phyloP scores from a whole-genome alignment of 306 rosid genomes.

The Lupinus albus region DNA sequence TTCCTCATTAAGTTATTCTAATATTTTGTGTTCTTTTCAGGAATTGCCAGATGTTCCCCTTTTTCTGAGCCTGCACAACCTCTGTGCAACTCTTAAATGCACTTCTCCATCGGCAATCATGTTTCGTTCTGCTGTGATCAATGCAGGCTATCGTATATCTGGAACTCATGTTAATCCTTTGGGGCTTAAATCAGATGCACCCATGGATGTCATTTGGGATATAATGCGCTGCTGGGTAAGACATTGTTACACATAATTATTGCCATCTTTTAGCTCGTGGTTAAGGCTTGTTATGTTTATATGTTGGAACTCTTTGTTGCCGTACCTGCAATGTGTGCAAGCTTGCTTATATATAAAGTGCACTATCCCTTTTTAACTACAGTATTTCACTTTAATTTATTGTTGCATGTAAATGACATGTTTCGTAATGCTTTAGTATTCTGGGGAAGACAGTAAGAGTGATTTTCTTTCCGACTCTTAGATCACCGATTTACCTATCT shows the following conservation, averaged over 20 bases:
- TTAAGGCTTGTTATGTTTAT: background rate
- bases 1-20: conserved; percentile 14
- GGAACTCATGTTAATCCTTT: conserved; percentile 94
- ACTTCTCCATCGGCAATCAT: conserved; percentile 93
- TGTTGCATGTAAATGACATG: background rate
- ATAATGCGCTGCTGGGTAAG: conserved; percentile 99
- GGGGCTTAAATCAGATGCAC: conserved; percentile 94
- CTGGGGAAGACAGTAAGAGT: background rate
- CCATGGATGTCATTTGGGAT: conserved; percentile 95
- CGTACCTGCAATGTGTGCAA: background rate
- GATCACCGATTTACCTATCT: background rate
- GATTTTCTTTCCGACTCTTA: background rate
- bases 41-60: conserved; percentile 93
- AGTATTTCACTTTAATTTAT: background rate
- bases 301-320: conserved; percentile 2
- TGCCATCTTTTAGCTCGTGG: background rate
- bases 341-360: background rate
- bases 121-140: conserved; percentile 91
- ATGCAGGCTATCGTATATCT: conserved; percentile 90
- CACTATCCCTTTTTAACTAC: background rate
- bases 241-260: background rate
- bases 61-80: conserved; percentile 90
- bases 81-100: conserved; percentile 93
- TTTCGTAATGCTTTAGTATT: background rate
- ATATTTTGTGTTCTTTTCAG: conserved; percentile 48